phyloP scores from a whole-genome alignment of 768 basidiomycete genomes.

The Lactifluus rugatus region DNA sequence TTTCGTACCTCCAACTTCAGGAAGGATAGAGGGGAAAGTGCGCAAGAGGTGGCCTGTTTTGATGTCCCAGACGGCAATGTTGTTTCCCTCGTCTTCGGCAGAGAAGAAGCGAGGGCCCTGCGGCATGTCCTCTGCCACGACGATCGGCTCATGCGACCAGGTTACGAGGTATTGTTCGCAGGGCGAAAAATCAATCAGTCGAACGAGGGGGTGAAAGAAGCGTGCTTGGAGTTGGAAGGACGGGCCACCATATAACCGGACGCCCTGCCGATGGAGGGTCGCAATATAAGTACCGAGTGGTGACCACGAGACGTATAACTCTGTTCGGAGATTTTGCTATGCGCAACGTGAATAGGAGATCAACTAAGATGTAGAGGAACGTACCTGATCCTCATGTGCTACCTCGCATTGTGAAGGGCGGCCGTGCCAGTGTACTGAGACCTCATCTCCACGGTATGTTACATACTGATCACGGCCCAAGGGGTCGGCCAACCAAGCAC shows the following conservation, averaged over 20 bases:
- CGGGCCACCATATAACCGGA: constrained; percentile 89
- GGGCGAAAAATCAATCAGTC: constrained; percentile 94
- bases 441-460: constrained; percentile 87
- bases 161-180: constrained; percentile 95
- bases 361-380: constrained; percentile 22
- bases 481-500: constrained; percentile 88
- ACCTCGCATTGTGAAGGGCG: constrained; percentile 80
- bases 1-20: constrained; percentile 54
- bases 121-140: constrained; percentile 67
- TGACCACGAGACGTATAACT: constrained; percentile 95
- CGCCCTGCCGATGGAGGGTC: constrained; percentile 90
- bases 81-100: constrained; percentile 92
- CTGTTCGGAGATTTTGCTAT: constrained; percentile 65
- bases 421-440: constrained; percentile 87
- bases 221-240: constrained; percentile 84
- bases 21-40: constrained; percentile 67
- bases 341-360: constrained; percentile 28
- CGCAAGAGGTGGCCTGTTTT: constrained; percentile 87
- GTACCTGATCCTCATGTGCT: constrained; percentile 63
- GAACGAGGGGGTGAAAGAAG: constrained; percentile 92
- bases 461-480: constrained; percentile 94
- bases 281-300: constrained; percentile 92
- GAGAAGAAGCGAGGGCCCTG: constrained; percentile 84
- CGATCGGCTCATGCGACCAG: constrained; percentile 92
- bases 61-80: constrained; percentile 97